These are phyloP conservation scores for Lactarius hengduanensis DNA, from an alignment of 768 basidiomycete genomes.

Conservation along the genomic window DNA sequence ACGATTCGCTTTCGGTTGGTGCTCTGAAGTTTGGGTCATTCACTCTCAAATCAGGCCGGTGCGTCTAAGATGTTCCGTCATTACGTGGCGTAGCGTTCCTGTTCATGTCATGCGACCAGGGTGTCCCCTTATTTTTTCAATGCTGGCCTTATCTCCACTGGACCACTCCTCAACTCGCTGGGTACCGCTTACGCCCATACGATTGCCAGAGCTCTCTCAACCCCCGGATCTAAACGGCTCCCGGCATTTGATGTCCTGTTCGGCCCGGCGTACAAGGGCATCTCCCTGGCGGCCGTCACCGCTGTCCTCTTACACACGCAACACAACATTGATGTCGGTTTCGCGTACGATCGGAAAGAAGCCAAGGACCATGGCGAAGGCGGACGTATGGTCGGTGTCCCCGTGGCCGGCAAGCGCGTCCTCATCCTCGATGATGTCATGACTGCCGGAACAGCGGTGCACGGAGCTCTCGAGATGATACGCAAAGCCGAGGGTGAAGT, in stretches of 20 bases:
- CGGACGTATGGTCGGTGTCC: slow-evolving; percentile 82
- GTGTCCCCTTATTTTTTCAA: slow-evolving; percentile 98
- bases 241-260: slow-evolving; percentile 79
- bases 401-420: slow-evolving; percentile 76
- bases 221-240: slow-evolving; percentile 32
- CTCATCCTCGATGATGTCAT: slow-evolving; percentile 96
- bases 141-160: slow-evolving; percentile 83
- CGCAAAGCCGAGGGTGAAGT: slow-evolving; percentile 68
- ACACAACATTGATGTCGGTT: slow-evolving; percentile 66
- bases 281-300: slow-evolving; percentile 86
- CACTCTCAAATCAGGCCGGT: slow-evolving; percentile 94
- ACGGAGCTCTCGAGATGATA: slow-evolving; percentile 78
- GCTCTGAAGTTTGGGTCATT: slow-evolving; percentile 91
- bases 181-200: slow-evolving; percentile 82
- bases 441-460: slow-evolving; percentile 87
- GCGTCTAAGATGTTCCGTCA: slow-evolving; percentile 33
- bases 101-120: slow-evolving; percentile 34
- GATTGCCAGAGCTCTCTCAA: slow-evolving; percentile 55
- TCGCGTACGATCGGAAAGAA: slow-evolving; percentile 94
- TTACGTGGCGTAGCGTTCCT: slow-evolving; percentile 9
- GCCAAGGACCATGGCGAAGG: slow-evolving; percentile 96
- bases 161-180: slow-evolving; percentile 73
- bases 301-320: slow-evolving; percentile 69
- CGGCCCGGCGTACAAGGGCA: slow-evolving; percentile 97
- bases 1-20: slow-evolving; percentile 62